Conservation (phyloP, 352 stramenopile species). For the Globisporangium carolinianum region DNA sequence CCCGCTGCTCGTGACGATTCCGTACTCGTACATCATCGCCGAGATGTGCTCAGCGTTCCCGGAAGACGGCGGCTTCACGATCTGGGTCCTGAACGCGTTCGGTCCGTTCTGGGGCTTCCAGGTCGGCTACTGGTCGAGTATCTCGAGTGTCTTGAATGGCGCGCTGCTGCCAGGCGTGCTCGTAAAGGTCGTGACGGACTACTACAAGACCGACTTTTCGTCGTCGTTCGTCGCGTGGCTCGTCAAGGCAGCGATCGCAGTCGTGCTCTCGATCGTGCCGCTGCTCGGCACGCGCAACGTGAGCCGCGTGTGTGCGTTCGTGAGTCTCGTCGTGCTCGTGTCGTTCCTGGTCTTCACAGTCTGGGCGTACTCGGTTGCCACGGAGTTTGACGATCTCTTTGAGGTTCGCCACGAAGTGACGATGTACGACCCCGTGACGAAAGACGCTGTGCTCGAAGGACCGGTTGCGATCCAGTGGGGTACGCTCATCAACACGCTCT, state of each 20-base stretch:
- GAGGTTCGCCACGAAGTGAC: slow-evolving; percentile 27
- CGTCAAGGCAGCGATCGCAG: slow-evolving; percentile 31
- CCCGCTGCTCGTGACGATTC: slow-evolving; percentile 51
- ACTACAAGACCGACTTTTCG: slow-evolving; percentile 22
- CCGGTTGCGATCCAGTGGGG: slow-evolving; percentile 61
- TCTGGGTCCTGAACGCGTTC: slow-evolving; percentile 67
- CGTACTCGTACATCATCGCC: slow-evolving; percentile 49
- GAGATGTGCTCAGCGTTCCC: slow-evolving; percentile 70
- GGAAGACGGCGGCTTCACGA: slow-evolving; percentile 62
- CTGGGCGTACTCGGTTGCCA: slow-evolving; percentile 24
- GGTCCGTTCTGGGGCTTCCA: slow-evolving; percentile 76
- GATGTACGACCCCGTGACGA: slow-evolving; percentile 11
- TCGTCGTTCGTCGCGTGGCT: slow-evolving; percentile 17
- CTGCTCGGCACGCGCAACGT: slow-evolving; percentile 34
- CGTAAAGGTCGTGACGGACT: slow-evolving; percentile 22
- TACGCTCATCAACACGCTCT: slow-evolving; percentile 90
- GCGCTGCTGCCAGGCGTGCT: slow-evolving; percentile 65
- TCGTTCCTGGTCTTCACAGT: slow-evolving; percentile 35
- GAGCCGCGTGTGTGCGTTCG: slow-evolving; percentile 18
- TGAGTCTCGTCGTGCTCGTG: slow-evolving; percentile 28
- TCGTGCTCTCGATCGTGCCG: slow-evolving; percentile 26
- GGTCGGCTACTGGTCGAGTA: slow-evolving; percentile 78
- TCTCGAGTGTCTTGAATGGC: slow-evolving; percentile 50
- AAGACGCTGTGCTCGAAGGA: slow-evolving; percentile 19
- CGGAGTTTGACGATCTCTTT: slow-evolving; percentile 31